Percentiles rank a stretch among this genome's conserved stretches.
These are phyloP conservation scores for Nemania serpens DNA, from an alignment of 2,329 filamentous ascomycete species.

Conservation along the genomic window DNA sequence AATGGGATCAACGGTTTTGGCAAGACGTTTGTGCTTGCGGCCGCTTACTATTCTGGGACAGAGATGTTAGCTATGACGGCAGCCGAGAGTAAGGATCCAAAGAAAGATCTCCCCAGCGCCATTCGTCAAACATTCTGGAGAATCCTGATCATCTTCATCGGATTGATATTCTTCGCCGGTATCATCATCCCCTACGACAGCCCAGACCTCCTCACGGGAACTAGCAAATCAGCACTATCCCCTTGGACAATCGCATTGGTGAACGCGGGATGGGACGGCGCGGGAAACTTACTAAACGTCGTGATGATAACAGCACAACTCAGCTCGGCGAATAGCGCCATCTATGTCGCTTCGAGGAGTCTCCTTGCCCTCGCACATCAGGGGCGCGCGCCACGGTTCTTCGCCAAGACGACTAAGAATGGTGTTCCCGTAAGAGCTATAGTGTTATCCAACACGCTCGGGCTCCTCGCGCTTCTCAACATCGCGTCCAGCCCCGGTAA, in stretches of 20 bases:
- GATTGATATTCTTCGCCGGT: slow-evolving; percentile 41
- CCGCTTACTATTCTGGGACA: slow-evolving; percentile 45
- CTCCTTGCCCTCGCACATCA: slow-evolving; percentile 37
- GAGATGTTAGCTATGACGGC: slow-evolving; percentile 45
- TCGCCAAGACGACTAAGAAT: slow-evolving; percentile 37
- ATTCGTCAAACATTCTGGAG: slow-evolving; percentile 42
- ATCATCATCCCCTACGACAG: slow-evolving; percentile 43
- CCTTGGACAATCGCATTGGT: slow-evolving; percentile 41
- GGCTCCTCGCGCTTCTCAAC: slow-evolving; percentile 41
- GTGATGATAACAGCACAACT: slow-evolving; percentile 44
- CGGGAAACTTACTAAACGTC: slow-evolving; percentile 41
- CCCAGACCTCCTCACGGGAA: slow-evolving; percentile 42
- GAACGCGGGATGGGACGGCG: slow-evolving; percentile 37
- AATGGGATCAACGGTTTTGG: slow-evolving; percentile 45
- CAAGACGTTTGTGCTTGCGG: slow-evolving; percentile 43
- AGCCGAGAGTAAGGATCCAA: slow-evolving; percentile 41
- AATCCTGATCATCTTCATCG: slow-evolving; percentile 42
- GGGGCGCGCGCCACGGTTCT: slow-evolving; percentile 37
- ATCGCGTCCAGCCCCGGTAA: slow-evolving; percentile 38
- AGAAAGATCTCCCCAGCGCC: slow-evolving; percentile 39
- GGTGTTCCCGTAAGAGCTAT: slow-evolving; percentile 38
- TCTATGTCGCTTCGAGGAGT: slow-evolving; percentile 40
- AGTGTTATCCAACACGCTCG: slow-evolving; percentile 40
- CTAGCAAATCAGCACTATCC: slow-evolving; percentile 38
- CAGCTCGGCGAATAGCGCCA: slow-evolving; percentile 42